Evolutionary conservation across 2,329 filamentous ascomycete species (phyloP).

Genomic region (Tolypocladium paradoxum): DNA sequence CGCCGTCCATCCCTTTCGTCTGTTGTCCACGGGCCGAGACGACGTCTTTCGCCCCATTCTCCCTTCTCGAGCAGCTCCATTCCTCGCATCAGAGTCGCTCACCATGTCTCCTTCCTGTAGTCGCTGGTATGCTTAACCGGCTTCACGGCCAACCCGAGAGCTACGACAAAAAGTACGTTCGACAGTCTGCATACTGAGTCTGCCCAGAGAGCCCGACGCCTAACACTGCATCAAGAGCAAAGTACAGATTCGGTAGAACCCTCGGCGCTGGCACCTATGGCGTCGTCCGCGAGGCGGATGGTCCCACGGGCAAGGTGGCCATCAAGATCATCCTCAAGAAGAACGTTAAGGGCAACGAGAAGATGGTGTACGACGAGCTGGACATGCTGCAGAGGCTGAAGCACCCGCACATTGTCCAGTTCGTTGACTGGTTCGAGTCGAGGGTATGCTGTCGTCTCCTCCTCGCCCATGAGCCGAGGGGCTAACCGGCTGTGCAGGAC

Average conservation of each 20-base stretch:
- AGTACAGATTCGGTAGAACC: slow-evolving; percentile 86
- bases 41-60: no score
- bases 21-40: no score
- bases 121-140: slow-evolving; percentile 86
- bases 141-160: slow-evolving; percentile 93
- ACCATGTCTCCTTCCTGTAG: slow-evolving; percentile 30
- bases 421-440: slow-evolving; percentile 98
- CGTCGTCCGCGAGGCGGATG: slow-evolving; percentile 90
- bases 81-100: no score
- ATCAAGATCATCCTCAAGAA: slow-evolving; percentile 99
- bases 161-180: slow-evolving; percentile 90
- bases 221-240: slow-evolving; percentile 43
- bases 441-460: slow-evolving; percentile 47
- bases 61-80: no score
- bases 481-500: slow-evolving; percentile 46
- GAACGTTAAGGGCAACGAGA: slow-evolving; percentile 95
- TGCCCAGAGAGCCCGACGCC: not conserved
- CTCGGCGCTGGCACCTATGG: slow-evolving; percentile 96
- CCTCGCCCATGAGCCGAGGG: not conserved
- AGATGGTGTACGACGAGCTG: slow-evolving; percentile 97
- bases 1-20: no score
- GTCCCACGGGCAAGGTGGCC: slow-evolving; percentile 73
- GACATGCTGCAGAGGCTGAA: slow-evolving; percentile 83
- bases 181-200: not conserved
- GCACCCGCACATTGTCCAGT: slow-evolving; percentile 93